phyloP scores from a whole-genome alignment of 164 flowering plant species.

The Sedum album region DNA sequence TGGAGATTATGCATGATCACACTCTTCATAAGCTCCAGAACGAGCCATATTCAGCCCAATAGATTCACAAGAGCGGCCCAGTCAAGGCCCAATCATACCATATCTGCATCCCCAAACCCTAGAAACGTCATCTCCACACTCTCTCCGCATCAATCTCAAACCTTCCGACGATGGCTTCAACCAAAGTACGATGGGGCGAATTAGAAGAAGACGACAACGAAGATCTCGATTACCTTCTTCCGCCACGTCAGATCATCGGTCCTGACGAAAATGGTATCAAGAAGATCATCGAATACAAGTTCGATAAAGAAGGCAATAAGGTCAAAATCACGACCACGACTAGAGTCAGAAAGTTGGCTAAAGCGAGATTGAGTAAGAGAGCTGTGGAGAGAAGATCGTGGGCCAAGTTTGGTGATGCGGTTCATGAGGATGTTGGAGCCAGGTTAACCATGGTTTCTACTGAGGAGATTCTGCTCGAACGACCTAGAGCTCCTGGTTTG shows the following conservation, averaged over 20 bases:
- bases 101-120: neutral
- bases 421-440: conserved; percentile 50
- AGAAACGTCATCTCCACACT: neutral
- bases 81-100: neutral
- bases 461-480: conserved; percentile 74
- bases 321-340: conserved; percentile 74
- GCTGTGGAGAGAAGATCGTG: conserved; percentile 75
- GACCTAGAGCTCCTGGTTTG: conserved; percentile 72
- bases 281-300: conserved; percentile 65
- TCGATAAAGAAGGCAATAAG: conserved; percentile 65
- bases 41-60: neutral
- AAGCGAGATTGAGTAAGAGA: conserved; percentile 62
- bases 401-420: conserved; percentile 83
- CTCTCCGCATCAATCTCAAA: neutral
- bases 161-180: conserved; percentile 6
- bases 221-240: conserved; percentile 62
- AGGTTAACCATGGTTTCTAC: conserved; percentile 81
- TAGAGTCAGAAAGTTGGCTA: conserved; percentile 59
- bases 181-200: conserved; percentile 51
- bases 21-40: no score
- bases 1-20: neutral
- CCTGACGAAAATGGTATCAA: conserved; percentile 78
- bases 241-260: conserved; percentile 59
- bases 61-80: neutral
- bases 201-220: conserved; percentile 75